phyloP scores from a whole-genome alignment of 2,329 filamentous ascomycete species.

The Sporothrix schenckii region DNA sequence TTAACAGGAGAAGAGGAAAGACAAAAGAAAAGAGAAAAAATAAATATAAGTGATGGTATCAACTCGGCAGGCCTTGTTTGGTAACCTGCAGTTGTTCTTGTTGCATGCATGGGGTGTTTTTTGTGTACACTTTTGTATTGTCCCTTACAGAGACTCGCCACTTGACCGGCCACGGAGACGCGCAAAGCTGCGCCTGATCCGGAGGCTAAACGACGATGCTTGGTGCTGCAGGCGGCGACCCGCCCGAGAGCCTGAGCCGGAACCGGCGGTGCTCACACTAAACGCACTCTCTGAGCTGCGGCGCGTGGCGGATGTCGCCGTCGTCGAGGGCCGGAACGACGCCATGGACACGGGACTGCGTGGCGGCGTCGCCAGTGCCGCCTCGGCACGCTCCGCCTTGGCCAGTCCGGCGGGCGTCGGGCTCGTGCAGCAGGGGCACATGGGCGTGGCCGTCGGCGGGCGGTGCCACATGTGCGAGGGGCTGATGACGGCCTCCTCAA shows the following conservation, averaged over 20 bases:
- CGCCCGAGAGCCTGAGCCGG: neutral
- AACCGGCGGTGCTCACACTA: neutral
- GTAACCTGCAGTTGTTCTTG: neutral
- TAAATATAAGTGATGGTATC: no score
- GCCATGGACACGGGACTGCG: neutral
- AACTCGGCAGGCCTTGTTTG: neutral
- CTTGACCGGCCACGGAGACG: constrained; percentile 27
- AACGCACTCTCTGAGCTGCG: constrained; percentile 26
- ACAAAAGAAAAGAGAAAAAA: neutral
- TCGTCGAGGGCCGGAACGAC: constrained; percentile 6
- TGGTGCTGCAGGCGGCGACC: constrained; percentile 19
- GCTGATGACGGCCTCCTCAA: constrained; percentile 29
- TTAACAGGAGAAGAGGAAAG: neutral
- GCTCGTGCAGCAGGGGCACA: constrained; percentile 32
- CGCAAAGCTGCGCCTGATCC: constrained; percentile 30
- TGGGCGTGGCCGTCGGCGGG: constrained; percentile 25
- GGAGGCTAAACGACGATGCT: constrained; percentile 28
- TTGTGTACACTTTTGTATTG: neutral
- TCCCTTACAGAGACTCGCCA: neutral
- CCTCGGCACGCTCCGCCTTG: constrained; percentile 15
- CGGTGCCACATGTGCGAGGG: constrained; percentile 32
- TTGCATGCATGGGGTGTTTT: neutral
- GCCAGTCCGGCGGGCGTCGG: constrained; percentile 7
- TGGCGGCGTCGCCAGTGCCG: neutral
- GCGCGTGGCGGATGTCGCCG: neutral